These are phyloP conservation scores for Boletus subparvulus DNA, from an alignment of 768 basidiomycete genomes.

Conservation along the genomic window DNA sequence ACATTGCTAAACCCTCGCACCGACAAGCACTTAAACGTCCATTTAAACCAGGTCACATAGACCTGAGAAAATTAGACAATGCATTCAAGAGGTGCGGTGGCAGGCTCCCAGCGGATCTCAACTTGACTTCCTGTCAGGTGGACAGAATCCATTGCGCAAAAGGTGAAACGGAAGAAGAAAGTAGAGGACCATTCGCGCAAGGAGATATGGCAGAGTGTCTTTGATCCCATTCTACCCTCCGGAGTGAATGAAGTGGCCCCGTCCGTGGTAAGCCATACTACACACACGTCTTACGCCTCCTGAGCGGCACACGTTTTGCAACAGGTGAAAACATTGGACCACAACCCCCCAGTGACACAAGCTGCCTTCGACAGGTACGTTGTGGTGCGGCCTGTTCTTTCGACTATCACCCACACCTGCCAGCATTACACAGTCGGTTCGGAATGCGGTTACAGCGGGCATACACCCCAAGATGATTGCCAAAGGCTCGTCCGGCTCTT, in stretches of 20 bases:
- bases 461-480: constrained; percentile 89
- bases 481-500: constrained; percentile 88
- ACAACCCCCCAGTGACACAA: constrained; percentile 72
- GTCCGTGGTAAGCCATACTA: constrained; percentile 15
- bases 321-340: constrained; percentile 79
- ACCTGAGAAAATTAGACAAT: constrained; percentile 74
- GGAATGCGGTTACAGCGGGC: constrained; percentile 68
- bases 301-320: constrained; percentile 3
- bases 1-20: constrained; percentile 24
- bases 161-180: constrained; percentile 79
- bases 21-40: constrained; percentile 33
- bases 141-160: constrained; percentile 85
- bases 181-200: constrained; percentile 59
- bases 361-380: constrained; percentile 69
- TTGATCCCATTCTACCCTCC: constrained; percentile 56
- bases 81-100: constrained; percentile 72
- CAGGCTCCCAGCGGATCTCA: not conserved
- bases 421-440: constrained; percentile 64
- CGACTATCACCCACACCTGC: constrained; percentile 9
- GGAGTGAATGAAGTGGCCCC: constrained; percentile 29
- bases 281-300: not conserved
- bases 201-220: constrained; percentile 79
- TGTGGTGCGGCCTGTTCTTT: not conserved
- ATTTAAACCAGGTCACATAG: constrained; percentile 62
- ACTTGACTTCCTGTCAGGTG: constrained; percentile 46